Conservation (phyloP, 2,329 filamentous ascomycete genomes). For the Fusarium ambrosium region DNA sequence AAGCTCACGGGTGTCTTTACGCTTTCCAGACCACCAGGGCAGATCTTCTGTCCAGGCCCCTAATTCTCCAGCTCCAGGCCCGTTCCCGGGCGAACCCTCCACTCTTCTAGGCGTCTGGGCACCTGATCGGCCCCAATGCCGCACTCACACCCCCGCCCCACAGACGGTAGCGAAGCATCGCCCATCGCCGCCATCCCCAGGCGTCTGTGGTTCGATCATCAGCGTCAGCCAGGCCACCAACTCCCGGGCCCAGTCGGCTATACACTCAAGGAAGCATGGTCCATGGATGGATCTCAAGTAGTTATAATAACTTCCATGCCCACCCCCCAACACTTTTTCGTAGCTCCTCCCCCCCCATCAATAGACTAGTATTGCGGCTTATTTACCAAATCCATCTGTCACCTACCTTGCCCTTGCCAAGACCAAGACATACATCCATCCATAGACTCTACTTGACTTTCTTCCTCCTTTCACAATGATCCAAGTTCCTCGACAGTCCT, state of each 20-base stretch:
- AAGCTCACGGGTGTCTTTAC: conserved; percentile 13
- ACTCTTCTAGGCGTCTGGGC: conserved; percentile 20
- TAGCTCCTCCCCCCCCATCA: conserved; percentile 26
- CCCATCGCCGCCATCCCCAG: conserved; percentile 31
- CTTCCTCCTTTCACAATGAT: conserved; percentile 42
- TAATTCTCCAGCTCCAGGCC: conserved; percentile 5
- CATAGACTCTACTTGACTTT: conserved; percentile 11
- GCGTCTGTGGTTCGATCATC: conserved; percentile 37
- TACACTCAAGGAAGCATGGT: not conserved
- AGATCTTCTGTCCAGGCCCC: not conserved
- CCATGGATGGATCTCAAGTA: conserved; percentile 7
- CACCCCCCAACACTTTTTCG: conserved; percentile 33
- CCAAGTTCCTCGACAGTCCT: conserved; percentile 43
- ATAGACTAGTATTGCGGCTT: conserved; percentile 38
- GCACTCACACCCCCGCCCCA: conserved; percentile 41
- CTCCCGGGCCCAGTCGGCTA: conserved; percentile 12
- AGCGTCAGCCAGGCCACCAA: conserved; percentile 27
- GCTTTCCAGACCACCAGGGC: conserved; percentile 15
- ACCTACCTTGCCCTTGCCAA: conserved; percentile 30
- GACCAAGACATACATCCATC: conserved; percentile 20
- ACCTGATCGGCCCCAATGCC: conserved; percentile 37
- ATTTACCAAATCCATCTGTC: conserved; percentile 32
- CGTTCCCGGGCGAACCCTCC: conserved; percentile 18
- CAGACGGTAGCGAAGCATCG: conserved; percentile 12
- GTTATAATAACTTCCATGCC: conserved; percentile 33